phyloP scores from a whole-genome alignment of 2,329 filamentous ascomycete species.

The Basipetospora chlamydospora region DNA sequence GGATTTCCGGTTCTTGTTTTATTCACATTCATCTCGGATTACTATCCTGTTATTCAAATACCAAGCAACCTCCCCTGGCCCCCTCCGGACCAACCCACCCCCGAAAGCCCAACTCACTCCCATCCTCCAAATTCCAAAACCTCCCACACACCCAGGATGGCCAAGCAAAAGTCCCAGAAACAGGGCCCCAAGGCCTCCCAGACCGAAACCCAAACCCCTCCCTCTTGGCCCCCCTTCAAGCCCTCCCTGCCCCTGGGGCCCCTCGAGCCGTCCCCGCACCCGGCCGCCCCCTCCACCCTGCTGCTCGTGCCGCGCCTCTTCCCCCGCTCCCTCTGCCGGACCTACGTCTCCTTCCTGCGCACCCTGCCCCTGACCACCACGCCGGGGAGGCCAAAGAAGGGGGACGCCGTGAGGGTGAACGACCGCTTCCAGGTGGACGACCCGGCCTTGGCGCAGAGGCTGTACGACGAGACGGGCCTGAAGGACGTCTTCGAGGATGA shows the following conservation, averaged over 20 bases:
- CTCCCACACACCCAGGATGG: slow-evolving; percentile 12
- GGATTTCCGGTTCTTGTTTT: too few species aligned
- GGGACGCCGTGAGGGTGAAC: slow-evolving; percentile 73
- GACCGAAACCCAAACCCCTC: slow-evolving; percentile 14
- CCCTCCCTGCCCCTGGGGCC: slow-evolving; percentile 52
- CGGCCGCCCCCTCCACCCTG: slow-evolving; percentile 44
- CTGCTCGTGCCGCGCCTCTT: slow-evolving; percentile 61
- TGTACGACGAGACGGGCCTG: slow-evolving; percentile 69
- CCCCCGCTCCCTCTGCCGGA: slow-evolving; percentile 58
- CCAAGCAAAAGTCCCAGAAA: slow-evolving; percentile 17
- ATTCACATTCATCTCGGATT: too few species aligned
- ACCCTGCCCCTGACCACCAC: slow-evolving; percentile 62
- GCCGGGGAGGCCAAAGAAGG: slow-evolving; percentile 61
- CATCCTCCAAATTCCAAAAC: neutral
- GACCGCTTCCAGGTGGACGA: slow-evolving; percentile 80
- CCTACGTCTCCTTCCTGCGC: slow-evolving; percentile 58
- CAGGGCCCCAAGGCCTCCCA: slow-evolving; percentile 11
- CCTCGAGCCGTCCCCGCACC: slow-evolving; percentile 42
- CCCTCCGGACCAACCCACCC: neutral
- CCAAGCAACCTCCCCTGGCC: too few species aligned
- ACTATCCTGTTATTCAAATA: too few species aligned
- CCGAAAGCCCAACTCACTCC: neutral
- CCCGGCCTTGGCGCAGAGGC: slow-evolving; percentile 50
- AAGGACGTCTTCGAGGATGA: slow-evolving; percentile 39
- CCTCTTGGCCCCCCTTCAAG: slow-evolving; percentile 57